Conservation (phyloP, 1,284 basidiomycete genomes). For the Apiotrichum veenhuisii region DNA sequence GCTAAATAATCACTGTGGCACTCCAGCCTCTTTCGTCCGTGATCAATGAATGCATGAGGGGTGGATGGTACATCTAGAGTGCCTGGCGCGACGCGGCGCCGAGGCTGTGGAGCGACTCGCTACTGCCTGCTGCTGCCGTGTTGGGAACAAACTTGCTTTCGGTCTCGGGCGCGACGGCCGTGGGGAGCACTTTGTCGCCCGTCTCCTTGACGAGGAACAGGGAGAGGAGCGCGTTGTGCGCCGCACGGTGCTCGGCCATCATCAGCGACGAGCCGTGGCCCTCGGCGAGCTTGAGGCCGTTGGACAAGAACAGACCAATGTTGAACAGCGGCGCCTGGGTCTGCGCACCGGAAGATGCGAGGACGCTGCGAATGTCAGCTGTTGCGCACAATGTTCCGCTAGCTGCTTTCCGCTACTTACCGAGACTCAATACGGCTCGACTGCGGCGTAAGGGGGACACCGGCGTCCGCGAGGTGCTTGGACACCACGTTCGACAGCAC, state of each 20-base stretch:
- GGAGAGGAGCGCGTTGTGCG: slow-evolving; percentile 42
- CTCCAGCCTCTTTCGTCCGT: background rate
- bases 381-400: no score
- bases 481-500: slow-evolving; percentile 71
- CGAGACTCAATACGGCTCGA: slow-evolving; percentile 52
- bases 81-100: slow-evolving; percentile 9
- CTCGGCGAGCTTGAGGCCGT: slow-evolving; percentile 80
- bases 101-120: slow-evolving; percentile 16
- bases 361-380: slow-evolving; percentile 58
- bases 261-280: slow-evolving; percentile 86
- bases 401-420: slow-evolving; percentile 51
- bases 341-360: slow-evolving; percentile 87
- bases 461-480: slow-evolving; percentile 57
- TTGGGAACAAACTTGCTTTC: background rate
- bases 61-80: slow-evolving; percentile 5
- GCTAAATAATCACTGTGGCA: no score
- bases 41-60: slow-evolving; percentile 19
- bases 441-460: slow-evolving; percentile 60
- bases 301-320: slow-evolving; percentile 85
- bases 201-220: slow-evolving; percentile 35
- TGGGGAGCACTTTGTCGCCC: slow-evolving; percentile 10
- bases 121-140: background rate
- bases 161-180: slow-evolving; percentile 7
- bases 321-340: slow-evolving; percentile 88
- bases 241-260: slow-evolving; percentile 92